phyloP scores from a whole-genome alignment of 805 yeast species.

The Wickerhamiella sorbophila region DNA sequence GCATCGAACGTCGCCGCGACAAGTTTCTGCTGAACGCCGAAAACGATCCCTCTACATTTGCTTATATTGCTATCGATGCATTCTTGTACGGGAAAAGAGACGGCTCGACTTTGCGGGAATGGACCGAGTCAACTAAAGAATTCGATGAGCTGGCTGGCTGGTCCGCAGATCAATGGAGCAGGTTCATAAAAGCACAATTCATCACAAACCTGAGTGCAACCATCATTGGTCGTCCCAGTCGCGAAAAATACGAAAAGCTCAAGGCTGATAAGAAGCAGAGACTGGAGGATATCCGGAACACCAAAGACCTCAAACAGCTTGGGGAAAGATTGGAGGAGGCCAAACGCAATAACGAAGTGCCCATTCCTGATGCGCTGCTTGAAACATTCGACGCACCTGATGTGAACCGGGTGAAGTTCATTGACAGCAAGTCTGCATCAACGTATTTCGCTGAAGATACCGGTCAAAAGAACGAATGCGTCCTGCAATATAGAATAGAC shows the following conservation, averaged over 20 bases:
- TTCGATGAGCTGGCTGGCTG: conserved; percentile 46
- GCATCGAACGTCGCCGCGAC: conserved; percentile 49
- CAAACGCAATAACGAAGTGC: conserved; percentile 49
- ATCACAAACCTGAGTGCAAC: conserved; percentile 50
- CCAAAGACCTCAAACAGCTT: conserved; percentile 41
- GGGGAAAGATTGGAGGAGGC: conserved; percentile 45
- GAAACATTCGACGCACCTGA: conserved; percentile 55
- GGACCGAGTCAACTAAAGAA: conserved; percentile 43
- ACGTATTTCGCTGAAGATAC: conserved; percentile 32
- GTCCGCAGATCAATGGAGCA: conserved; percentile 56
- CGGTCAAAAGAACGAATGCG: conserved; percentile 4
- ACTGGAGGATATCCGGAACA: conserved; percentile 34
- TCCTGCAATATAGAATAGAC: conserved; percentile 15
- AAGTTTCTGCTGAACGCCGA: conserved; percentile 30
- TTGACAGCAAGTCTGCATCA: conserved; percentile 49
- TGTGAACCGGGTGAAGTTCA: conserved; percentile 59
- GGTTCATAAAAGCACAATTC: conserved; percentile 37
- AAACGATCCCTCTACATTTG: conserved; percentile 44
- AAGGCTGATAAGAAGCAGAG: conserved; percentile 39
- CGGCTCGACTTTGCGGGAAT: conserved; percentile 42
- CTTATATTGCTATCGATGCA: conserved; percentile 57
- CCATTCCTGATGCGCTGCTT: conserved; percentile 58
- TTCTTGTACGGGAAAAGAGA: conserved; percentile 63
- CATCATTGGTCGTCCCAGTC: conserved; percentile 61
- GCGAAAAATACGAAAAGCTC: conserved; percentile 36